Base-by-base conservation (phyloP, 2,329 filamentous ascomycete species). In the Curvularia verruculosa region DNA sequence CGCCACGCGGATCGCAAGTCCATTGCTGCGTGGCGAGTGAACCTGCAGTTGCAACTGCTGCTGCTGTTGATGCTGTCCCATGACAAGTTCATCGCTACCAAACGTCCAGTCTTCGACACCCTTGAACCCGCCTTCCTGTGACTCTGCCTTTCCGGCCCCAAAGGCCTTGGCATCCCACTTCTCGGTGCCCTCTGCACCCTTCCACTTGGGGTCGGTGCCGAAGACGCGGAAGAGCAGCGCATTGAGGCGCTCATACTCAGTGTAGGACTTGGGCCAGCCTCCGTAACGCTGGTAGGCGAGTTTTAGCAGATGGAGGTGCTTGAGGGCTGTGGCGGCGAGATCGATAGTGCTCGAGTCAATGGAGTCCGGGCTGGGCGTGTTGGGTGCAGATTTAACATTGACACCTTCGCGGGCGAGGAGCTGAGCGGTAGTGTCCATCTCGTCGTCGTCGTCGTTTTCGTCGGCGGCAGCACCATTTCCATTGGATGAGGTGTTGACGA, bases 181-280 rank as follows among this genome's bases (percentile, higher is more conserved):
- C 71, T 82, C 80, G 0, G 80, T 77, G 1, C 79, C 79, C 55
- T 79, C 76, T 0, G 77, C 67, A 0, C 75, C 76, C 63, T 78
- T 76, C 65, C 82, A 69, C 26, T 77, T 72, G 4, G 63, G 54
- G 19, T 72, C 65, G 3, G 37, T 37, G 3, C 69, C 69, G 59
- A 78, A 83, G 18, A 70, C 68, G 5, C 70, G 63, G 68, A 80
- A 81, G 6, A 83, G 49, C 46, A 81, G 74, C 0, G 75, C 77
- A 47, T 80, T 81, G 50, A 84, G 67, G 4, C 72, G 73, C 65
- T 82, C 77, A 60, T 83, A 84, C 64, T 82, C 80, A 8, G 60
- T 69, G 61, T 78, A 80, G 5, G 78, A 70, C 73, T 83, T 84
- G 5, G 80, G 78, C 77, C 78, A 81, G 19, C 66, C 64, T 9